Percentiles rank a stretch among this genome's conserved stretches.
Conservation (phyloP, 202 grass and related monocot genomes). For the Bolboschoenoplectus hybrid region DNA sequence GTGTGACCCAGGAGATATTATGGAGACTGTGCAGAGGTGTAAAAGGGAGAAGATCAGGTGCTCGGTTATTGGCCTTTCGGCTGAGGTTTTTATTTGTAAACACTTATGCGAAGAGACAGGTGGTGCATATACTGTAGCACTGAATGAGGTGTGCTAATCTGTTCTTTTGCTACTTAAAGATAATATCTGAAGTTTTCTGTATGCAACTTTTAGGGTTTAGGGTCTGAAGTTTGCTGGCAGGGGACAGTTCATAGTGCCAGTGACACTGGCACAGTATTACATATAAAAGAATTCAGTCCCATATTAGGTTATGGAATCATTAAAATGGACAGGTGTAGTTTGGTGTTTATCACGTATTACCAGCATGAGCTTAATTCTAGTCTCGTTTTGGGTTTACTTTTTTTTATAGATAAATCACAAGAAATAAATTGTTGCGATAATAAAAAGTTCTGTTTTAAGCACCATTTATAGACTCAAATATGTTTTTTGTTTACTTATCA, state of each 20-base stretch:
- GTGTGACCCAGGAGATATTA: conserved; percentile 88
- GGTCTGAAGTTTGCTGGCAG: background rate
- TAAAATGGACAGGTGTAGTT: background rate
- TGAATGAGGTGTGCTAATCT: conserved; percentile 74
- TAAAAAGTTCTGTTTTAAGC: background rate
- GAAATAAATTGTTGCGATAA: background rate
- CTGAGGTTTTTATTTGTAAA: conserved; percentile 97
- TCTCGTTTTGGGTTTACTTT: background rate
- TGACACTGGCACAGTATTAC: background rate
- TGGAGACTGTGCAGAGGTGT: conserved; percentile 85
- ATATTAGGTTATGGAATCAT: background rate
- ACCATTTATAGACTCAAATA: background rate
- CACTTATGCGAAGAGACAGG: conserved; percentile 89
- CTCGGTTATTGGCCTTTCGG: conserved; percentile 83
- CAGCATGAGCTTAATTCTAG: background rate
- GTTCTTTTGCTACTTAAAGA: conserved; percentile 8
- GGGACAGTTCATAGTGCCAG: background rate
- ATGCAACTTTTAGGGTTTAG: background rate
- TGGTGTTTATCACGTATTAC: background rate
- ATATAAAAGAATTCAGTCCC: background rate
- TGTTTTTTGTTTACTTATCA: background rate
- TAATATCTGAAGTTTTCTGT: conserved; percentile 20
- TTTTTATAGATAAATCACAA: background rate
- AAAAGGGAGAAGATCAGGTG: conserved; percentile 92
- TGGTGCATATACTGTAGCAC: conserved; percentile 80